Conservation (phyloP, 495 filamentous ascomycete species). For the Annulohypoxylon stygium region DNA sequence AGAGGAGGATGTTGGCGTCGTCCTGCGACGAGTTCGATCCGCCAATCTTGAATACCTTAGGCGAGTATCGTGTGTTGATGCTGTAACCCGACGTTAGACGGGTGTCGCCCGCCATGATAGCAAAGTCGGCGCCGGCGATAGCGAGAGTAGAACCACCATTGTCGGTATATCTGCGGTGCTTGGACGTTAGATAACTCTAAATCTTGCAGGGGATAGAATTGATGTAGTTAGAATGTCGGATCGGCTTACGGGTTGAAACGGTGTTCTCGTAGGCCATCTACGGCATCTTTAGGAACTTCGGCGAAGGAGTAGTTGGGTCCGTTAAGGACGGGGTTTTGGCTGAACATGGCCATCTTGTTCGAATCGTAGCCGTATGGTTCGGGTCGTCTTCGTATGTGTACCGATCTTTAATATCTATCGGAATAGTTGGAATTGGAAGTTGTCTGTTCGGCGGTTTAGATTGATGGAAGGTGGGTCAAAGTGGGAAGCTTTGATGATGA, state of each 20-base stretch:
- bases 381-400: slow-evolving; percentile 1
- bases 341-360: slow-evolving; percentile 69
- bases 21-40: slow-evolving; percentile 86
- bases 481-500: slow-evolving; percentile 42
- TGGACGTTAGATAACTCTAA: slow-evolving; percentile 24
- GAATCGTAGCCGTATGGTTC: slow-evolving; percentile 25
- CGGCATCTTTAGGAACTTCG: slow-evolving; percentile 61
- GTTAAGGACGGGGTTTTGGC: slow-evolving; percentile 72
- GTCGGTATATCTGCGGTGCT: slow-evolving; percentile 86
- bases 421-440: slow-evolving; percentile 13
- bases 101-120: slow-evolving; percentile 96
- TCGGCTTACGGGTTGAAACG: slow-evolving; percentile 88
- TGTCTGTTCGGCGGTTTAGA: slow-evolving; percentile 23
- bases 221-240: slow-evolving; percentile 11
- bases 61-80: slow-evolving; percentile 94
- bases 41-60: slow-evolving; percentile 97
- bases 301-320: slow-evolving; percentile 71
- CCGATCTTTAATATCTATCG: background rate
- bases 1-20: slow-evolving; percentile 85
- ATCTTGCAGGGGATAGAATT: slow-evolving; percentile 6
- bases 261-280: slow-evolving; percentile 73
- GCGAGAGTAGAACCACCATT: slow-evolving; percentile 97
- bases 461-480: slow-evolving; percentile 41
- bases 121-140: slow-evolving; percentile 92
- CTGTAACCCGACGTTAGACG: slow-evolving; percentile 95